phyloP scores from a whole-genome alignment of 2,329 filamentous ascomycete genomes.

The Coniella lustricola region DNA sequence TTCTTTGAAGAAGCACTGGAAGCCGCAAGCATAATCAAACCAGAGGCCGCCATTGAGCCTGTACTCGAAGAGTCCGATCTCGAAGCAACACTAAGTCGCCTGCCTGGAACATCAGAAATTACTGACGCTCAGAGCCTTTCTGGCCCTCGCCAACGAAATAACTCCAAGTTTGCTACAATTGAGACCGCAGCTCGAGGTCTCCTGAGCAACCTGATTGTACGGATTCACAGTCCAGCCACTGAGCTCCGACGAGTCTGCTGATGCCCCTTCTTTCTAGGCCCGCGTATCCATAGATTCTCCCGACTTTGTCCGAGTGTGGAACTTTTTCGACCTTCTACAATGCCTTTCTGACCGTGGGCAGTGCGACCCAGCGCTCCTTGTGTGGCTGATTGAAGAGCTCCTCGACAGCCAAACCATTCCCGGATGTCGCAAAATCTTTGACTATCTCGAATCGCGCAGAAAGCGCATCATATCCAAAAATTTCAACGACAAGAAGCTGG shows the following conservation, averaged over 20 bases:
- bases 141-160: constrained; percentile 22
- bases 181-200: constrained; percentile 78
- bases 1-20: constrained; percentile 52
- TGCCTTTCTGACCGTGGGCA: constrained; percentile 76
- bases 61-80: constrained; percentile 66
- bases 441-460: constrained; percentile 87
- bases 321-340: constrained; percentile 84
- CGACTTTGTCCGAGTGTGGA: constrained; percentile 80
- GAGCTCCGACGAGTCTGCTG: constrained; percentile 25
- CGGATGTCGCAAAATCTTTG: constrained; percentile 85
- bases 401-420: constrained; percentile 93
- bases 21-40: constrained; percentile 53
- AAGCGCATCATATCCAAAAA: constrained; percentile 78
- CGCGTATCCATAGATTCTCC: constrained; percentile 69
- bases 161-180: constrained; percentile 60
- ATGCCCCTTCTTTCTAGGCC: constrained; percentile 42
- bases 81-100: constrained; percentile 37
- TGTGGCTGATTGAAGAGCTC: constrained; percentile 89
- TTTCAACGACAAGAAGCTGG: constrained; percentile 75
- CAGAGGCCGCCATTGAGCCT: constrained; percentile 59
- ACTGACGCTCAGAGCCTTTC: constrained; percentile 27
- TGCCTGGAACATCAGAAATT: constrained; percentile 24
- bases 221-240: constrained; percentile 24
- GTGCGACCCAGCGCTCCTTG: constrained; percentile 72
- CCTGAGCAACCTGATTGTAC: constrained; percentile 73